Base-by-base conservation (phyloP, 768 basidiomycete genomes). In the Tulasnella sp. region DNA sequence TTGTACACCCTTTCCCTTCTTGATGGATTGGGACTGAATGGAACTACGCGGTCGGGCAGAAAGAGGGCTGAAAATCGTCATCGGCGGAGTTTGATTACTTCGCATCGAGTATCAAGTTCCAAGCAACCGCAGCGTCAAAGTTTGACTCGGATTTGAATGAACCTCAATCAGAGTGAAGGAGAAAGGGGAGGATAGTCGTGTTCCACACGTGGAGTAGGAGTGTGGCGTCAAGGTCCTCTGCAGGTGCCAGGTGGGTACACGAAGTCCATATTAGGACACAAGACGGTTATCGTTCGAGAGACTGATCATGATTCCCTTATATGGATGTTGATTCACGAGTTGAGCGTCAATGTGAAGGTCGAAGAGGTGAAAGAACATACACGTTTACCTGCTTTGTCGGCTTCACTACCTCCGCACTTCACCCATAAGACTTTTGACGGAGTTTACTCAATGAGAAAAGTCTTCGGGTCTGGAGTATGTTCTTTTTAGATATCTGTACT, bases 401-500 rank as follows among this genome's bases (percentile, higher is more conserved):
- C n/a, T n/a, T 59, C 52, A 59, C 26, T 29, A 22, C 32, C 52
- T 29, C 29, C 52, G n/a, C 52, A 22, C 22, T 32, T 22, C 19
- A 59, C 52, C 52, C 1, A 59, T 22, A 59, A 59, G 52, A 29
- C 26, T 29, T 12, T 59, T 26, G 52, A 29, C 9, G 22, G 52
- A 9, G 22, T 59, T 59, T 32, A 59, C 52, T 59, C 52, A 59
- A 26, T 2, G 52, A 0, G 22, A 8, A 11, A 0, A 22, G 52
- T 29, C 52, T 59, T 59, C 26, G 6, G n/a, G 52, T 29, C 32
- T 59, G 52, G 26, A 52, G 77, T 94, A 94, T 83, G 88, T 87
- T 72, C 88, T 84, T 77, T 86, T 90, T 74, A 94, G 80, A 78
- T 92, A 86, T 62, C 92, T 86, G 76, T 94, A 94, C 80, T 94